Percentiles rank a stretch among this genome's conserved stretches.
phyloP scores from a whole-genome alignment of 352 stramenopile genomes.

The Phytophthora tentaculata region DNA sequence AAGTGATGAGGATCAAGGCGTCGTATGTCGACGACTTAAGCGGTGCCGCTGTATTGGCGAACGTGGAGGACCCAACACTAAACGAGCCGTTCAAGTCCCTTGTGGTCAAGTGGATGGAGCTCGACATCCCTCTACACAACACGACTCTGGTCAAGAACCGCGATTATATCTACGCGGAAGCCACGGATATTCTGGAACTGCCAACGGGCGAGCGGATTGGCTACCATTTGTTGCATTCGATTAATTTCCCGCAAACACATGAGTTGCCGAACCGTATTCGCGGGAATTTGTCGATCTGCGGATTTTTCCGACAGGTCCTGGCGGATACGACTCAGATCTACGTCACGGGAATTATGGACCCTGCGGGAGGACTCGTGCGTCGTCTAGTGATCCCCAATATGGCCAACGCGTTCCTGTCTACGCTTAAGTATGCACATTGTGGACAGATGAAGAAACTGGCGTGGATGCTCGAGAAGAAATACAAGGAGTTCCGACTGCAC shows the following conservation, averaged over 20 bases:
- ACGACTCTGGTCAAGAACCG: constrained; percentile 49
- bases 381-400: constrained; percentile 31
- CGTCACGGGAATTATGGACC: constrained; percentile 41
- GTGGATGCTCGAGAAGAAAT: constrained; percentile 40
- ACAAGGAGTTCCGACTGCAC: constrained; percentile 29
- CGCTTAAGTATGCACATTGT: constrained; percentile 32
- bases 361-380: constrained; percentile 29
- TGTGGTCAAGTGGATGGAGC: constrained; percentile 42
- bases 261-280: constrained; percentile 27
- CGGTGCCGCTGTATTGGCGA: constrained; percentile 44
- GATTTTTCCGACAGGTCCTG: constrained; percentile 32
- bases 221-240: constrained; percentile 49
- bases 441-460: constrained; percentile 48
- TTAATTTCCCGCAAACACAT: constrained; percentile 34
- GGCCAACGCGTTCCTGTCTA: constrained; percentile 26
- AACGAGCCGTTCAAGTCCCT: constrained; percentile 52
- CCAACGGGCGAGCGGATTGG: constrained; percentile 40
- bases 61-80: constrained; percentile 42
- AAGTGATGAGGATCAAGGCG: constrained; percentile 41
- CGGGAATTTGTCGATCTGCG: constrained; percentile 33
- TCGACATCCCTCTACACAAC: constrained; percentile 33
- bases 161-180: constrained; percentile 54
- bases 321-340: constrained; percentile 26
- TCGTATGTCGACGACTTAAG: constrained; percentile 49
- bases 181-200: constrained; percentile 46